Evolutionary conservation across 495 filamentous ascomycete genomes (phyloP).

Genomic region (Xylaria cubensis): DNA sequence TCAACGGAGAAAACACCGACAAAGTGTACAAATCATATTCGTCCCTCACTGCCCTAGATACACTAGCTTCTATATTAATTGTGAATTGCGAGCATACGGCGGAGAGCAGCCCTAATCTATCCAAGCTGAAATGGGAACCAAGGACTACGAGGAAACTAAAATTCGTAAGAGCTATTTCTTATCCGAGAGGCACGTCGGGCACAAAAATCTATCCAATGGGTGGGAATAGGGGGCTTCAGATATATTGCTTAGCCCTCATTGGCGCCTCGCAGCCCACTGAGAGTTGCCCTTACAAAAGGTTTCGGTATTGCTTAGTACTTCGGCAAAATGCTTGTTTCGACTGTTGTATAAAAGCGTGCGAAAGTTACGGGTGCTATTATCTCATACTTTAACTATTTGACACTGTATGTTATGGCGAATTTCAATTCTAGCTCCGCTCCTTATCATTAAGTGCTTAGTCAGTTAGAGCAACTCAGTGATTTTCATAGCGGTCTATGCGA

Average conservation of each 20-base stretch:
- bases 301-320: too few species aligned
- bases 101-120: not conserved
- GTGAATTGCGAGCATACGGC: not conserved
- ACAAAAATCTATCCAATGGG: not conserved
- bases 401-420: not conserved
- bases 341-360: not conserved
- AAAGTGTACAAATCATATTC: not conserved
- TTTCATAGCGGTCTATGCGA: not conserved
- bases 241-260: not conserved
- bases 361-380: not conserved
- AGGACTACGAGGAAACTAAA: not conserved
- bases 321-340: slow-evolving; percentile 1
- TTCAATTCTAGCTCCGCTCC: too few species aligned
- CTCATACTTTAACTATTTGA: not conserved
- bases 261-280: not conserved
- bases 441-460: too few species aligned
- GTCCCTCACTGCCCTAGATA: not conserved
- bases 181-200: not conserved
- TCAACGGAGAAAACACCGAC: not conserved
- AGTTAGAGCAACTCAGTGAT: not conserved
- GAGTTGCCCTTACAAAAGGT: not conserved
- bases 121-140: not conserved
- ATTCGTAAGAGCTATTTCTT: not conserved
- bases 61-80: not conserved
- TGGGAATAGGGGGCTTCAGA: not conserved